phyloP scores from a whole-genome alignment of 192 early-diverging fungal genomes.

The Coemansia interrupta region DNA sequence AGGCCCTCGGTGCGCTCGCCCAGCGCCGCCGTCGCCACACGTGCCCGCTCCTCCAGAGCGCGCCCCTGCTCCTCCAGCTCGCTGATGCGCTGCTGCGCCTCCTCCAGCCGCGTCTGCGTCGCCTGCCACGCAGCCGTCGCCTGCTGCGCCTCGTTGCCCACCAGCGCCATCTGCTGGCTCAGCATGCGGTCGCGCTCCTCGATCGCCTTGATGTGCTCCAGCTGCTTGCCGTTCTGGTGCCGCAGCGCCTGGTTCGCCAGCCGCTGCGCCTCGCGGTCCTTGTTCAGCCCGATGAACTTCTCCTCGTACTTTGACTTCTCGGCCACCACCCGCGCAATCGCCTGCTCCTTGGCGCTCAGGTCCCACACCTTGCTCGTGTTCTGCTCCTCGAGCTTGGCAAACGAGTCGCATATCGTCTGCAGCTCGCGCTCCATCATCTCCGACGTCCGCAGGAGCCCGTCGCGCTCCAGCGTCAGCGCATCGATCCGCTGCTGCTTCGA shows the following conservation, averaged over 20 bases:
- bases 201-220: slow-evolving; percentile 74
- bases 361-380: slow-evolving; percentile 76
- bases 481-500: slow-evolving; percentile 53
- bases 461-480: slow-evolving; percentile 55
- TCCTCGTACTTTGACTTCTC: slow-evolving; percentile 85
- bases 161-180: slow-evolving; percentile 59
- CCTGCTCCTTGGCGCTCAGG: slow-evolving; percentile 72
- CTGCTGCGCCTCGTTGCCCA: slow-evolving; percentile 64
- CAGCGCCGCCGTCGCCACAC: slow-evolving; percentile 56
- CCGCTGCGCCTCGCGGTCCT: slow-evolving; percentile 64
- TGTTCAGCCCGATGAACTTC: slow-evolving; percentile 70
- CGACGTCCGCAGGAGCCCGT: slow-evolving; percentile 53
- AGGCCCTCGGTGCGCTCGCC: slow-evolving; percentile 62
- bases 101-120: slow-evolving; percentile 60
- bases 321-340: slow-evolving; percentile 69
- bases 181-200: slow-evolving; percentile 78
- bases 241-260: slow-evolving; percentile 68
- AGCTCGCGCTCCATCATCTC: slow-evolving; percentile 57
- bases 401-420: slow-evolving; percentile 58
- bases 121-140: slow-evolving; percentile 55
- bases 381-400: slow-evolving; percentile 80
- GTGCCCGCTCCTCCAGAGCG: slow-evolving; percentile 23
- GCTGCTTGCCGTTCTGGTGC: slow-evolving; percentile 74
- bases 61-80: slow-evolving; percentile 59
- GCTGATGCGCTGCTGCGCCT: slow-evolving; percentile 56